phyloP scores from a whole-genome alignment of 192 early-diverging fungal genomes.

The Pecoramyces ruminantium region DNA sequence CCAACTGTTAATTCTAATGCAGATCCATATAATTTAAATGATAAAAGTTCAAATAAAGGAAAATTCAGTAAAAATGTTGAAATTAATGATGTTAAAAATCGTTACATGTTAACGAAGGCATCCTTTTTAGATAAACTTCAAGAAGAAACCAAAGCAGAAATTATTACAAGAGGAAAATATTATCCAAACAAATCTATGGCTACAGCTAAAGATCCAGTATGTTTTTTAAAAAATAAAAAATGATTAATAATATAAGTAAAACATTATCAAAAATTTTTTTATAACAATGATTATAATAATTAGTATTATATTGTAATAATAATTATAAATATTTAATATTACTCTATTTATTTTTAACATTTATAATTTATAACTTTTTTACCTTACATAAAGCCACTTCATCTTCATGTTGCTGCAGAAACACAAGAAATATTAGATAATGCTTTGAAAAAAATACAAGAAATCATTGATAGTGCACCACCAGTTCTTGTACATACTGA shows the following conservation, averaged over 20 bases:
- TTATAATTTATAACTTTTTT: too few species aligned
- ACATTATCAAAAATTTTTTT: too few species aligned
- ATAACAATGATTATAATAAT: too few species aligned
- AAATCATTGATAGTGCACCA: constrained; percentile 47
- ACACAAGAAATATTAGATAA: constrained; percentile 45
- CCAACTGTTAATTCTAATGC: background rate
- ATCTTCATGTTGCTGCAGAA: constrained; percentile 54
- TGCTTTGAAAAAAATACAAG: constrained; percentile 56
- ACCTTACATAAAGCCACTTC: constrained; percentile 33
- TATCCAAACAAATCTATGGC: constrained; percentile 55
- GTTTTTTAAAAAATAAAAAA: too few species aligned
- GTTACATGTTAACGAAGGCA: constrained; percentile 62
- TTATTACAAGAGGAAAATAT: constrained; percentile 70
- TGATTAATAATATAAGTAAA: too few species aligned
- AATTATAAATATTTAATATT: too few species aligned
- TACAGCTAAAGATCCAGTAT: constrained; percentile 47
- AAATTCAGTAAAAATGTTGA: constrained; percentile 41
- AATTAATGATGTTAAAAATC: constrained; percentile 69
- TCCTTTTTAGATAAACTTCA: constrained; percentile 54
- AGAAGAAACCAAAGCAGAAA: constrained; percentile 58
- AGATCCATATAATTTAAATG: background rate
- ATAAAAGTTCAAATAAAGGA: background rate
- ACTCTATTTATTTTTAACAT: too few species aligned
- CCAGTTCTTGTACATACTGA: constrained; percentile 12
- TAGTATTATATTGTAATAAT: too few species aligned